Evolutionary conservation across 2,329 filamentous ascomycete genomes (phyloP), one percentile per base, ranked within the genome.

Genomic region (Xylaria sp.): DNA sequence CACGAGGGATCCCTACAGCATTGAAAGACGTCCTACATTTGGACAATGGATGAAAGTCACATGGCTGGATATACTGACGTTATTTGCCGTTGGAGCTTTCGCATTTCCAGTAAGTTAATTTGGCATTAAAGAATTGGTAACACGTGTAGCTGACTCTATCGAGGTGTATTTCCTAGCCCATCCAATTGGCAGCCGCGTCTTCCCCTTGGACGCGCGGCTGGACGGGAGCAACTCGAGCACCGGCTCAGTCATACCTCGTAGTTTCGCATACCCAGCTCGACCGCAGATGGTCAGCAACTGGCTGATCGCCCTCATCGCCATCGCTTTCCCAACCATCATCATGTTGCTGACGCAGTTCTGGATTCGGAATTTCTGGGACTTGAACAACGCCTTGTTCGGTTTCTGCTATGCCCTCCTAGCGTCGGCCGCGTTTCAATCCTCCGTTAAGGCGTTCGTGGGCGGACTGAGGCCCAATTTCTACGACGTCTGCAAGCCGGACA

Each of bases 361-460:
- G 37, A 84, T 90, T 65, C 83, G 82, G 56, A 87, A 82, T 12
- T 85, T 86, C 73, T 88, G 86, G 87, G 87, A 89, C 66, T 76
- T 86, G 72, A 90, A 90, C 79, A 91, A 90, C 74, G 89, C 87
- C 23, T 81, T 89, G 58, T 82, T 90, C 65, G 90, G 90, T 12
- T 84, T 90, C 0, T 77, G 88, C 2, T 91, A 90, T 80, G 84
- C 86, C 1, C 81, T 91, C 61, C 84, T 89, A 67, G 80, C 85
- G 2, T 88, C 87, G 0, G 84, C 88, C 0, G 83, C 90, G n/a
- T 89, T 91, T 76, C 89, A 92, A 73, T 88, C 91, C 70, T 85
- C 89, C 73, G 77, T 91, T 73, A 92, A 92, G 76, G 89, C 87
- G 82, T 82, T 91, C 6, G 87, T 92, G 56, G 90, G 90, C 5